Evolutionary conservation across 2,329 filamentous ascomycete genomes (phyloP).

Genomic region (Fusarium longipes): DNA sequence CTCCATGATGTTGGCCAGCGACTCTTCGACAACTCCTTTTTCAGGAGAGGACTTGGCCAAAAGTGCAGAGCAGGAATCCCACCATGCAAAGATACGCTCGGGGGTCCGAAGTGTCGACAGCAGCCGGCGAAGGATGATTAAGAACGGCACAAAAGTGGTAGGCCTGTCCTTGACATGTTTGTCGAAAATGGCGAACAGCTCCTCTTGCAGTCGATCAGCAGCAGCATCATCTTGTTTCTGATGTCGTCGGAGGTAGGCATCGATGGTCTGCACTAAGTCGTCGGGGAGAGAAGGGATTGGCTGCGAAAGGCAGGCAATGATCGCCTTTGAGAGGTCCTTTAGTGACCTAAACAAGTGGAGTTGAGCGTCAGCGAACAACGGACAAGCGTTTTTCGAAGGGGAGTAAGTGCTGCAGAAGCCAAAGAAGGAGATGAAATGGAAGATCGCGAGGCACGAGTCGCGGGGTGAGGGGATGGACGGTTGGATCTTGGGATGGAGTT

Average conservation of each 20-base stretch:
- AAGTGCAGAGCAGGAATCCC: conserved; percentile 61
- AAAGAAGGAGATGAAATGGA: conserved; percentile 30
- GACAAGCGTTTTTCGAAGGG: conserved; percentile 14
- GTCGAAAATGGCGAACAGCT: conserved; percentile 74
- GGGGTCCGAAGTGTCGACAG: conserved; percentile 72
- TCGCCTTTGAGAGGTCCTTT: conserved; percentile 70
- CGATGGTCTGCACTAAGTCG: conserved; percentile 70
- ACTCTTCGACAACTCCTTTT: conserved; percentile 72
- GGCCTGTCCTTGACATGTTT: conserved; percentile 69
- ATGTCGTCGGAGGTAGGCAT: conserved; percentile 75
- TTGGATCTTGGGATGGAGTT: conserved; percentile 29
- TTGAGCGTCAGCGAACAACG: conserved; percentile 34
- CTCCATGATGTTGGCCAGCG: conserved; percentile 71
- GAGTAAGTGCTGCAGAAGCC: conserved; percentile 20
- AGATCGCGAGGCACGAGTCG: conserved; percentile 27
- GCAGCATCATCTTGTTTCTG: conserved; percentile 73
- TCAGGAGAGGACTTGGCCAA: conserved; percentile 67
- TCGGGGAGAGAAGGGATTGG: conserved; percentile 72
- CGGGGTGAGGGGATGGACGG: conserved; percentile 14
- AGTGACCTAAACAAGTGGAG: conserved; percentile 58
- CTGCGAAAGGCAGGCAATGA: conserved; percentile 61
- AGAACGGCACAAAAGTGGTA: conserved; percentile 72
- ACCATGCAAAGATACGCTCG: conserved; percentile 76
- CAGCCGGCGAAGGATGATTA: conserved; percentile 73
- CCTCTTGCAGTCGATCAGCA: conserved; percentile 78